Conservation (phyloP, 306 rosid genomes). For the Morella rubra region DNA sequence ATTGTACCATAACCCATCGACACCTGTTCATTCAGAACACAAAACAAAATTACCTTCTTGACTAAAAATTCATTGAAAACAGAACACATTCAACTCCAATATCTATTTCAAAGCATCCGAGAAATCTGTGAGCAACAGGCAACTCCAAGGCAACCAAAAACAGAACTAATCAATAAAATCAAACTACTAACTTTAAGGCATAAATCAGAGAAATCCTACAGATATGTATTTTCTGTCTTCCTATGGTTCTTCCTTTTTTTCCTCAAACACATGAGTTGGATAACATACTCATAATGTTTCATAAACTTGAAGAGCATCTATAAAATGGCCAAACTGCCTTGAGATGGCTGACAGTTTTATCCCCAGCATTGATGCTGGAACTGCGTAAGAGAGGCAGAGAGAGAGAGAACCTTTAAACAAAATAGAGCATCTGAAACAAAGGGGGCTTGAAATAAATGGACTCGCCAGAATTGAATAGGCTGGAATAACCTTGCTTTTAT, state of each 20-base stretch:
- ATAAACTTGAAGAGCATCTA: neutral
- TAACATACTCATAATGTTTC: neutral
- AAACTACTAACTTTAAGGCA: neutral
- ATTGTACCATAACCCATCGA: slow-evolving; percentile 87
- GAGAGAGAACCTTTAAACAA: neutral
- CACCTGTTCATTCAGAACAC: slow-evolving; percentile 47
- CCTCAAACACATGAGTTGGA: neutral
- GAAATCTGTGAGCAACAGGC: neutral
- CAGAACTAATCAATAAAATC: neutral
- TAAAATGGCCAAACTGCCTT: no score
- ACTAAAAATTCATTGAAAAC: neutral
- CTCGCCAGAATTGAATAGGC: no score
- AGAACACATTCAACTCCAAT: neutral
- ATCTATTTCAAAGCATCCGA: neutral
- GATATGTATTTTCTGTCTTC: neutral
- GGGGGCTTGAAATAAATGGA: no score
- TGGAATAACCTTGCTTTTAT: no score
- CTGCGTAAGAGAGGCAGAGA: neutral
- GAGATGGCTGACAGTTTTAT: no score
- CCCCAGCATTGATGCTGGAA: neutral
- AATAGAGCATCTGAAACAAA: neutral
- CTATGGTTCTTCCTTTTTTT: neutral
- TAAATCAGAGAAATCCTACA: neutral
- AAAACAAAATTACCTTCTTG: neutral
- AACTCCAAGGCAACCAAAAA: neutral